Evolutionary conservation across 164 flowering plant genomes (phyloP).

Genomic region (Tetracentron sinense): DNA sequence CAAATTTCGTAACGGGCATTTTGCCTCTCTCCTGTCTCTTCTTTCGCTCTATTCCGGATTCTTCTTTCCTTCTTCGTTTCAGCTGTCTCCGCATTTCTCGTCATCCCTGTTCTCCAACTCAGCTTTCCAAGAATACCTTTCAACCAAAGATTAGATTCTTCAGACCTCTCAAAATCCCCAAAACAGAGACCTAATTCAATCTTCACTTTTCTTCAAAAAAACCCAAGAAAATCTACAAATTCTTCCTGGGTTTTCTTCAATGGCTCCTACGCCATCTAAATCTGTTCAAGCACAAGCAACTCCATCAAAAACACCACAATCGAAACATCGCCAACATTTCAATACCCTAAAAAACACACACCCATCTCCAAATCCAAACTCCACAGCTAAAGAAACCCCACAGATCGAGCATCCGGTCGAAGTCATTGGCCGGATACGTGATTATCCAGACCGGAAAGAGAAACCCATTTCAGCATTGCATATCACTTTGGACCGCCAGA

Average conservation of each 20-base stretch:
- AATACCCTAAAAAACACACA: constrained; percentile 25
- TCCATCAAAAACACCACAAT: constrained; percentile 55
- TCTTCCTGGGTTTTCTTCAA: constrained; percentile 23
- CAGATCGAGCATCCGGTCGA: constrained; percentile 81
- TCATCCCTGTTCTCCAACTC: constrained; percentile 1
- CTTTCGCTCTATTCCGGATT: constrained; percentile 10
- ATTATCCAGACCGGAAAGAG: constrained; percentile 55
- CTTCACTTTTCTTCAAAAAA: not conserved
- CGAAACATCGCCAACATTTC: constrained; percentile 57
- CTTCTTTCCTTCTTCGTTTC: too few species aligned
- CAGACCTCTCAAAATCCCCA: constrained; percentile 2
- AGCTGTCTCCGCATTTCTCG: constrained; percentile 11
- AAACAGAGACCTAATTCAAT: constrained; percentile 1
- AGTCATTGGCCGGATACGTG: constrained; percentile 75
- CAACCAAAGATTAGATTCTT: constrained; percentile 7
- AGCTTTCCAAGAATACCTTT: too few species aligned
- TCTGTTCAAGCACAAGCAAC: constrained; percentile 27
- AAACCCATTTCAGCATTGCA: constrained; percentile 47
- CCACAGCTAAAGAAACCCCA: constrained; percentile 31
- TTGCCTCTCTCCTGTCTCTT: constrained; percentile 3
- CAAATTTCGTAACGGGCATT: constrained; percentile 16
- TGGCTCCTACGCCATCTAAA: constrained; percentile 69
- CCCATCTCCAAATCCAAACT: constrained; percentile 48
- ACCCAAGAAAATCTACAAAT: not conserved
- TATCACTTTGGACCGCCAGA: constrained; percentile 41